These are phyloP conservation scores for Sisymbrium irio DNA, from an alignment of 345 rosid genomes.

Conservation along the genomic window DNA sequence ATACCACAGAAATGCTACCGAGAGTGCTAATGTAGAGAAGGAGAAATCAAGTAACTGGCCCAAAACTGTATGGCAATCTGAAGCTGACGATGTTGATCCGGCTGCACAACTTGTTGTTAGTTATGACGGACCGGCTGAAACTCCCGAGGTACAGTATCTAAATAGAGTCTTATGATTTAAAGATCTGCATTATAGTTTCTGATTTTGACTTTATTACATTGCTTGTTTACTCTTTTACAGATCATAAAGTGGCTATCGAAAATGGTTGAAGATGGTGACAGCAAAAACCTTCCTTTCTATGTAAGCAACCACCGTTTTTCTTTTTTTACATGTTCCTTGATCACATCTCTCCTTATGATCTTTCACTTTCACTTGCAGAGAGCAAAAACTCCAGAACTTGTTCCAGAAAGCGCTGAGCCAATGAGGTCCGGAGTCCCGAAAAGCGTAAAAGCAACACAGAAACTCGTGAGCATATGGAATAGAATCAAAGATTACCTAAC, in stretches of 20 bases:
- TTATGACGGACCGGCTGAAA: slow-evolving; percentile 72
- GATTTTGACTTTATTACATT: not conserved
- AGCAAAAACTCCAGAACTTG: slow-evolving; percentile 75
- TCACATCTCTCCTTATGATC: slow-evolving; percentile 1
- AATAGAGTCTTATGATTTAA: not conserved
- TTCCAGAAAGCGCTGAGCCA: slow-evolving; percentile 73
- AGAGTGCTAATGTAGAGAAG: slow-evolving; percentile 40
- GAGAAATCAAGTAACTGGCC: slow-evolving; percentile 50
- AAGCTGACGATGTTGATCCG: slow-evolving; percentile 61
- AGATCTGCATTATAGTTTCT: not conserved
- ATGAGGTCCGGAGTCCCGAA: slow-evolving; percentile 64
- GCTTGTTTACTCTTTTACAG: slow-evolving; percentile 39
- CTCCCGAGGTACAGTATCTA: slow-evolving; percentile 48
- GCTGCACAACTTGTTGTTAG: slow-evolving; percentile 91
- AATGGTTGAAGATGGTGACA: slow-evolving; percentile 84
- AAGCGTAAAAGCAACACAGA: slow-evolving; percentile 57
- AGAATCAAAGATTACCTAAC: slow-evolving; percentile 46
- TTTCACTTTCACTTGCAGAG: slow-evolving; percentile 46
- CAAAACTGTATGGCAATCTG: slow-evolving; percentile 54
- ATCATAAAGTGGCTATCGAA: slow-evolving; percentile 71
- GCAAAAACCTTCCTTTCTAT: slow-evolving; percentile 72
- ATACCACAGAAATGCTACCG: slow-evolving; percentile 70
- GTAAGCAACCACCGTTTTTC: slow-evolving; percentile 38
- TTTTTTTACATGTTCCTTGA: not conserved
- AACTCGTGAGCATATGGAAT: slow-evolving; percentile 32